Percentiles rank a stretch among this genome's conserved stretches.
Conservation (phyloP, 306 rosid genomes). For the Prosopis cineraria region DNA sequence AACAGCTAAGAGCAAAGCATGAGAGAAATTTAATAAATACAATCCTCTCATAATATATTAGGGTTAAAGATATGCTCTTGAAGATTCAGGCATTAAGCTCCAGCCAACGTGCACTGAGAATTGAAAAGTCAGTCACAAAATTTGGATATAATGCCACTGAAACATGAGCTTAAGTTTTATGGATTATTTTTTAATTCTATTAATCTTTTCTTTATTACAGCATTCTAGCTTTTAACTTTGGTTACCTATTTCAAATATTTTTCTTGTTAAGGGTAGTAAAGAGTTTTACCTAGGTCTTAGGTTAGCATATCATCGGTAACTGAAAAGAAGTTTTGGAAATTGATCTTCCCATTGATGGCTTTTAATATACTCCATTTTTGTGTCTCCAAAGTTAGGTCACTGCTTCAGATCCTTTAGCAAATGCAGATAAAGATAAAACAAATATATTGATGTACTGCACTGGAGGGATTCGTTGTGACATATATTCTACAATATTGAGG, state of each 20-base stretch:
- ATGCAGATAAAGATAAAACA: constrained; percentile 64
- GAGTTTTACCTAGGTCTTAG: constrained; percentile 18
- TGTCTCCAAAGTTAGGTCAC: constrained; percentile 50
- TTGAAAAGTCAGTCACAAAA: background rate
- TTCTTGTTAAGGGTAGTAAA: constrained; percentile 6
- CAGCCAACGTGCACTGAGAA: background rate
- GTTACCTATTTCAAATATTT: constrained; percentile 12
- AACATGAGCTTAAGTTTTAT: constrained; percentile 23
- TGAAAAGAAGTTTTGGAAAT: constrained; percentile 6
- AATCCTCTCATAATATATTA: background rate
- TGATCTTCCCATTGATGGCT: constrained; percentile 31
- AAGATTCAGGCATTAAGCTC: background rate
- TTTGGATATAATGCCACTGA: background rate
- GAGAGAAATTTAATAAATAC: background rate
- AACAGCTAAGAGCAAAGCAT: background rate
- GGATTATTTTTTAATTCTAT: background rate
- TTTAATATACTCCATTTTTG: constrained; percentile 35
- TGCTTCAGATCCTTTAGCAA: constrained; percentile 81
- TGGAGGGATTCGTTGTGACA: constrained; percentile 92
- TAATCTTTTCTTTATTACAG: constrained; percentile 27
- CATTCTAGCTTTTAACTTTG: constrained; percentile 9
- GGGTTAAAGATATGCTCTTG: background rate
- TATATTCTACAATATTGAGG: constrained; percentile 87
- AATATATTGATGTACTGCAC: constrained; percentile 94
- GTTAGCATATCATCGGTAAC: constrained; percentile 20